Evolutionary conservation across 2,329 filamentous ascomycete species (phyloP), one percentile per base, ranked within the genome.

Genomic region (Aspergillus cejpii): DNA sequence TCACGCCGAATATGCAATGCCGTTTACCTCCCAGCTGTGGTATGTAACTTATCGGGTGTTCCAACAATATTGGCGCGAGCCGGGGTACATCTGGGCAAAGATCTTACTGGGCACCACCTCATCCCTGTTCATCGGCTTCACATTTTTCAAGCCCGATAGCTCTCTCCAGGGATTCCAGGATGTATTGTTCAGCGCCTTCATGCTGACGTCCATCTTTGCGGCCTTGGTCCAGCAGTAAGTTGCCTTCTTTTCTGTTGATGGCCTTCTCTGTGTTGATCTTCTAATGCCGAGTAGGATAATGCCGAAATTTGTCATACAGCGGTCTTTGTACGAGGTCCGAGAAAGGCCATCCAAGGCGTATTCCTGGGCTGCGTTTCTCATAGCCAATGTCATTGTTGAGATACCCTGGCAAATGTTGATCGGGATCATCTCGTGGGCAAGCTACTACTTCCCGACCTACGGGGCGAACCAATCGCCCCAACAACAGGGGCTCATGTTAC

Each of bases 31-130:
- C 3, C 88, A 94, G 67, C 69, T 91, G 29, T 70, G 67, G 48
- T 74, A 80, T 58, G 85, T 89, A 40, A 78, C 79, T 8, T 65
- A 76, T 53, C 86, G 88, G 58, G 84, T 90, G 23, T 91, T 91
- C 71, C 80, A 91, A 64, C 85, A 92, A 63, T 92, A 91, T 74
- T 94, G 88, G 87, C 83, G 88, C 48, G 88, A 83, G 1, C 88
- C 88, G 0, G 78, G 81, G 2, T 92, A 94, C 71, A 87, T 94
- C 63, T 92, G 89, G 73, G 82, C 85, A 54, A 94, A 94, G 73
- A 65, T 78, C 1, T 71, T 77, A 4, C 78, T 94, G n/a, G 87
- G 83, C 59, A 71, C 77, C 10, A 66, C 61, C 26, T 63, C 61
- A 49, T 74, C 67, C 82, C 90, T 66, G 5, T 91, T 91, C 64